Evolutionary conservation across 2,329 filamentous ascomycete genomes (phyloP).

Genomic region (Microascus cirrosus): DNA sequence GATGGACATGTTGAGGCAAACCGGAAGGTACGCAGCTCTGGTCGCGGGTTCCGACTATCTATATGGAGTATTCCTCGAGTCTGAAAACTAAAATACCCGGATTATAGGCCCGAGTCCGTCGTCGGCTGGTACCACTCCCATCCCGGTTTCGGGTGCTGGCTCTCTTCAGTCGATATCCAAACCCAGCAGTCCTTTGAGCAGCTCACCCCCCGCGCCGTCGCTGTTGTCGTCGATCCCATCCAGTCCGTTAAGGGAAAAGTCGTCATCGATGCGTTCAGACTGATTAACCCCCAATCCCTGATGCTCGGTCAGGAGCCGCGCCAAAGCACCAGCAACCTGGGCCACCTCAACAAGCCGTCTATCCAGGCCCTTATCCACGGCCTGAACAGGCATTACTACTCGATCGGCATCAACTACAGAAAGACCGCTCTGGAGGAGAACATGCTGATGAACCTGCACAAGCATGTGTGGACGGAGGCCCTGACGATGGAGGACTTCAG

Average conservation of each 20-base stretch:
- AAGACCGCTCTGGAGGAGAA: constrained; percentile 98
- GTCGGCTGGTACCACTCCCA: constrained; percentile 99
- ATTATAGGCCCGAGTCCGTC: constrained; percentile 75
- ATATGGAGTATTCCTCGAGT: neutral
- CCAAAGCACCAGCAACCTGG: constrained; percentile 94
- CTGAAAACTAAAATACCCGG: neutral
- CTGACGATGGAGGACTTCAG: constrained; percentile 95
- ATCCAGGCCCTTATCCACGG: constrained; percentile 98
- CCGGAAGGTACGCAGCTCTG: constrained; percentile 59
- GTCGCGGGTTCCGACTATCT: neutral
- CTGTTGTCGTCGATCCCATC: constrained; percentile 95
- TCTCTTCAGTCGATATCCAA: constrained; percentile 98
- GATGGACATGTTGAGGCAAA: constrained; percentile 99
- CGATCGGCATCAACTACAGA: constrained; percentile 94
- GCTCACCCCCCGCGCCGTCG: constrained; percentile 89
- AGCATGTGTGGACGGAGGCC: constrained; percentile 98
- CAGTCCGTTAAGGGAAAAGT: constrained; percentile 99
- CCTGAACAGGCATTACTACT: constrained; percentile 98
- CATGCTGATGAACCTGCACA: constrained; percentile 99
- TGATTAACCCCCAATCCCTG: constrained; percentile 94
- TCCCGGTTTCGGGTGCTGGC: constrained; percentile 97
- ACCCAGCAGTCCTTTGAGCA: constrained; percentile 99
- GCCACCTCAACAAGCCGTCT: constrained; percentile 98
- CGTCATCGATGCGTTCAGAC: constrained; percentile 95
- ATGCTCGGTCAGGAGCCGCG: constrained; percentile 97